Evolutionary conservation across 768 basidiomycete genomes (phyloP).

Genomic region (Dacryopinax spathularia): DNA sequence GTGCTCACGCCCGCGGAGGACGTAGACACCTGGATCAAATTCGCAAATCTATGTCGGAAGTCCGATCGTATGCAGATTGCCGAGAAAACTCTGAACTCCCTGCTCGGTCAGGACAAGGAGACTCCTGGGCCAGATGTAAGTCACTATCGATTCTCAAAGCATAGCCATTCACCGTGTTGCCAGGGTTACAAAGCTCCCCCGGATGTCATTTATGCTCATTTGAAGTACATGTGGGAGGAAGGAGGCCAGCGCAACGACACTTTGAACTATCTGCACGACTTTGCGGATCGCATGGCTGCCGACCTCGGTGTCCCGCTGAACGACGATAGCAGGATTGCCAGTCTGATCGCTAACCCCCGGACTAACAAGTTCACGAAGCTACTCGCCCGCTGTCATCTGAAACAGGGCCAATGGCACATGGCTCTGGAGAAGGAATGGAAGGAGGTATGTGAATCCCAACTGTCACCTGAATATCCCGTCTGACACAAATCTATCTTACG

Average conservation of each 20-base stretch:
- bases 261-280: slow-evolving; percentile 66
- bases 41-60: slow-evolving; percentile 93
- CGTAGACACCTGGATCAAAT: slow-evolving; percentile 97
- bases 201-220: slow-evolving; percentile 87
- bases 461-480: neutral
- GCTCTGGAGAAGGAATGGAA: slow-evolving; percentile 69
- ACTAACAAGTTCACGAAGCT: slow-evolving; percentile 61
- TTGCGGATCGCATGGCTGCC: slow-evolving; percentile 56
- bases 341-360: slow-evolving; percentile 18
- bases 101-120: slow-evolving; percentile 55
- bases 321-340: slow-evolving; percentile 31
- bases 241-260: slow-evolving; percentile 57
- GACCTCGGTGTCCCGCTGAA: slow-evolving; percentile 53
- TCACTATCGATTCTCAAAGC: neutral
- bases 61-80: slow-evolving; percentile 87
- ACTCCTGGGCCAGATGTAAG: slow-evolving; percentile 11
- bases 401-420: slow-evolving; percentile 88
- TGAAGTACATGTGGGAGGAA: slow-evolving; percentile 91
- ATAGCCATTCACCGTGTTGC: neutral
- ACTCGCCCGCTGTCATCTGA: slow-evolving; percentile 93
- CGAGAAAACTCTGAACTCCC: slow-evolving; percentile 89
- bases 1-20: slow-evolving; percentile 89
- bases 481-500: slow-evolving; percentile 10
- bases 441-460: slow-evolving; percentile 35
- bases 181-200: slow-evolving; percentile 61